Evolutionary conservation across 2,329 filamentous ascomycete species (phyloP), one percentile per base, ranked within the genome.

Genomic region (Alternaria novae-zelandiae): DNA sequence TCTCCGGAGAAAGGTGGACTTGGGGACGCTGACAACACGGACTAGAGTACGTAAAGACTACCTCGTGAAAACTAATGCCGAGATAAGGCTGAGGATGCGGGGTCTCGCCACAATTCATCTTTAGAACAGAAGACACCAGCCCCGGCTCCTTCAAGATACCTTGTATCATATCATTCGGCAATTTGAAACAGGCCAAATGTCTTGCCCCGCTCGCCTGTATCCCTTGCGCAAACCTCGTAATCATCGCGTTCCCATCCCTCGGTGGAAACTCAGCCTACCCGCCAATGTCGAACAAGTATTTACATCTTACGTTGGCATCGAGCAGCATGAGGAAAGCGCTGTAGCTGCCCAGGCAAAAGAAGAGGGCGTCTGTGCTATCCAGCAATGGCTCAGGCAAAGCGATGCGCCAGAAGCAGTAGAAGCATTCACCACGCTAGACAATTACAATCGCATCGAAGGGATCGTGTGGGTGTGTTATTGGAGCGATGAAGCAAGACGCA

Each of bases 391-490:
- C 1, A 23, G 28, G 5, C 54, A 36, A 15, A 56, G 17, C 28
- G 57, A 50, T 26, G 61, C 46, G 25, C 63, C 54, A 21, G 46
- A 63, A 21, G 67, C 56, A 8, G 55, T 25, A 12, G 78, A 80
- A 26, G 71, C 68, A 0, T 79, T 80, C 47, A 64, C 69, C 1
- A 67, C 75, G 12, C 70, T 76, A 7, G 64, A 78, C 12, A 74
- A 77, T 21, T 28, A 51, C 15, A 74, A 74, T 43, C 71, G 72
- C 2, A 30, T 54, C 0, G 68, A 71, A 17, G 67, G 67, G 2
- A 70, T 67, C 11, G 66, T 78, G 2, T 80, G 77, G 77, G 74
- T 75, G 1, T 73, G 70, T 41, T 80, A 80, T 54, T 79, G 71
- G 72, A 72, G 64, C 6, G 51, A 72, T n/a, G 46, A 53, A 54